Base-by-base conservation (phyloP, 305 asterid species). In the Stenogyne calaminthoides region DNA sequence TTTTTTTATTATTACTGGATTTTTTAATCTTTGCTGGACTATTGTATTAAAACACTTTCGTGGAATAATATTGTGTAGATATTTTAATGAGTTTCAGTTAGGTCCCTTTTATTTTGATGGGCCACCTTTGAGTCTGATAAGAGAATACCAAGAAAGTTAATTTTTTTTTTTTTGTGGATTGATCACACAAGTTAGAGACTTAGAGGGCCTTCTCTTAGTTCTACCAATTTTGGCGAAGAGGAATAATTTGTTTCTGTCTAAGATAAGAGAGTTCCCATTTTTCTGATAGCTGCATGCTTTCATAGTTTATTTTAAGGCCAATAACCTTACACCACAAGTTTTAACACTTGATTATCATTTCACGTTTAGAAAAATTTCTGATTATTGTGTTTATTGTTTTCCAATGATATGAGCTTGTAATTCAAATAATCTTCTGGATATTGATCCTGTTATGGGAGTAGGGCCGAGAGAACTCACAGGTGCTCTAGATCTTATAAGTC, bases 381-480 rank as follows among this genome's bases (percentile, higher is more conserved):
- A 19, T 32, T 57, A 54, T 49, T 63, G 57, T 54, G 40, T 64
- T 36, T 44, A 22, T 58, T 9, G 39, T 44, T 57, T 16, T 51
- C 36, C 47, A 56, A 19, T 15, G 25, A 62, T n/a, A 42, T 60
- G 36, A 27, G 67, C 62, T 52, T 39, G 8, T 14, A 18, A 51
- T 67, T 52, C 61, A 18, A 52, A 10, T 25, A 29, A 29, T 49
- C 47, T 61, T 12, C 55, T 60, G 64, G 80, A 14, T 37, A 2
- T 34, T 60, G 47, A 60, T 75, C 51, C 72, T 73, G 54, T 79
- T 70, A 37, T 20, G 59, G 61, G 71, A 63, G 59, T 57, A 92
- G 98, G 96, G 64, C 94, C 96, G 40, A 82, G 85, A 79, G 96
- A 92, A 84, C 90, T 92, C 72, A 87, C 96, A 57, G 96, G 98